These are phyloP conservation scores for Tricholoma hemisulphureum DNA, from an alignment of 768 basidiomycete genomes.

Conservation along the genomic window DNA sequence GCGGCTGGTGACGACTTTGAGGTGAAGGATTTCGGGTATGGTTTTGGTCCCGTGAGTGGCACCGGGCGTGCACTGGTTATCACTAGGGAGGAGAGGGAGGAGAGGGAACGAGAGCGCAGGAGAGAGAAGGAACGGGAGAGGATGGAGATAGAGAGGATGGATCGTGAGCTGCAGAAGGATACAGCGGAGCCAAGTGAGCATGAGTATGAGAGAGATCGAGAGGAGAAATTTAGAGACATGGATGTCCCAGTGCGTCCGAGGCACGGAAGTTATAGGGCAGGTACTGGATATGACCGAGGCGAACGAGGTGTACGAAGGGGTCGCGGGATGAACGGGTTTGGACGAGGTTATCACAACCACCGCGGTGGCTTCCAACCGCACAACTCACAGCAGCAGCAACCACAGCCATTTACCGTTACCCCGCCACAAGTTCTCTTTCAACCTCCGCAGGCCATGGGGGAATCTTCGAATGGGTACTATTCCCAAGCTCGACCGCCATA, in stretches of 20 bases:
- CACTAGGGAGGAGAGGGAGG: constrained; percentile 31
- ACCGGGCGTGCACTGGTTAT: constrained; percentile 31
- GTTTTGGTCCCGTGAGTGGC: constrained; percentile 52
- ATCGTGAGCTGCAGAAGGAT: neutral
- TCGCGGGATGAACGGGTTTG: constrained; percentile 31
- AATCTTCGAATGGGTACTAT: constrained; percentile 22
- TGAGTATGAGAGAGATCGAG: neutral
- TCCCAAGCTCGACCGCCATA: constrained; percentile 25
- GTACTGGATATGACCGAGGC: constrained; percentile 7
- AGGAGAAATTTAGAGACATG: constrained; percentile 14
- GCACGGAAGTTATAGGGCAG: constrained; percentile 7
- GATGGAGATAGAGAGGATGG: neutral
- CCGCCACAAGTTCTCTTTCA: constrained; percentile 34
- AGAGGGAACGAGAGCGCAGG: constrained; percentile 15
- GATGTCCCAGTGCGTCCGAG: constrained; percentile 4
- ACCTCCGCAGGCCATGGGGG: constrained; percentile 18
- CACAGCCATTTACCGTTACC: constrained; percentile 29
- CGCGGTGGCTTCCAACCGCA: constrained; percentile 33
- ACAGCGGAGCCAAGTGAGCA: constrained; percentile 9
- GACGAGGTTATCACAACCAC: constrained; percentile 38
- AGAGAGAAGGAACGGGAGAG: constrained; percentile 1
- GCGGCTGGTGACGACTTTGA: constrained; percentile 41
- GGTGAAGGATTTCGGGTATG: constrained; percentile 63
- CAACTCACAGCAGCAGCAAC: neutral
- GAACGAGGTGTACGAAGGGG: constrained; percentile 30